A percentile compares a stretch with the other conserved stretches of the same genome.
phyloP scores from a whole-genome alignment of 768 basidiomycete species.

The Dacryopinax primogenitus region DNA sequence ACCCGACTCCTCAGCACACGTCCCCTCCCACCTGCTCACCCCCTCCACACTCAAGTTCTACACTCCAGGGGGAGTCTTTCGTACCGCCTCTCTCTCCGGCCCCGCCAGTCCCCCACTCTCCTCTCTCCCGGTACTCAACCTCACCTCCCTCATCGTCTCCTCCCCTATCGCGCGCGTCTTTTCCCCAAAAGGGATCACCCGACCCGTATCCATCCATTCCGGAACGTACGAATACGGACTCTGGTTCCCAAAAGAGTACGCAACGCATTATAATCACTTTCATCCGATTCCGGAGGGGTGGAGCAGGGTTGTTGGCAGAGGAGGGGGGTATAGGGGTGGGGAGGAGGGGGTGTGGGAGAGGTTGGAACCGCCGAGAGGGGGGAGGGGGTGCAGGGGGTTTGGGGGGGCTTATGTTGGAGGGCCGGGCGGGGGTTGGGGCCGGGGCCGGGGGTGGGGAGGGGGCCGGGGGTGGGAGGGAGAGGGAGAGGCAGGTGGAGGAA shows the following conservation, averaged over 20 bases:
- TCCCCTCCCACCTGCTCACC: not conserved
- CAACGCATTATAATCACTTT: slow-evolving; percentile 4
- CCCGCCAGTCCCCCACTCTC: not conserved
- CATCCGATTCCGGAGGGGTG: slow-evolving; percentile 1
- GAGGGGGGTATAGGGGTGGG: slow-evolving; percentile 7
- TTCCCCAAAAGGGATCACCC: slow-evolving; percentile 1
- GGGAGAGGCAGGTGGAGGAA: not conserved
- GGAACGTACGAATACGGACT: not conserved
- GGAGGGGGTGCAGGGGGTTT: not conserved
- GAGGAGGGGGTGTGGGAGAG: slow-evolving; percentile 8
- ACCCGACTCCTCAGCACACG: not conserved
- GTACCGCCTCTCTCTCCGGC: not conserved
- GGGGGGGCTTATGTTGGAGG: not conserved
- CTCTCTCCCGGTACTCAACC: not conserved
- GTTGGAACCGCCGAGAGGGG: not conserved
- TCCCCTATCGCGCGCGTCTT: not conserved
- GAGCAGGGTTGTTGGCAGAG: not conserved
- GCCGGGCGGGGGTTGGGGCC: not conserved
- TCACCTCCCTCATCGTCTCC: not conserved
- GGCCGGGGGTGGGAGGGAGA: not conserved
- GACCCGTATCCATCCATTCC: not conserved
- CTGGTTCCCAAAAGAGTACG: not conserved
- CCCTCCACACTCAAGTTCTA: slow-evolving; percentile 1
- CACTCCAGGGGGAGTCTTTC: not conserved
- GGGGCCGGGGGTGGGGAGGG: not conserved